Conservation (phyloP, 176 grass and related monocot species). For the Poa pratensis region DNA sequence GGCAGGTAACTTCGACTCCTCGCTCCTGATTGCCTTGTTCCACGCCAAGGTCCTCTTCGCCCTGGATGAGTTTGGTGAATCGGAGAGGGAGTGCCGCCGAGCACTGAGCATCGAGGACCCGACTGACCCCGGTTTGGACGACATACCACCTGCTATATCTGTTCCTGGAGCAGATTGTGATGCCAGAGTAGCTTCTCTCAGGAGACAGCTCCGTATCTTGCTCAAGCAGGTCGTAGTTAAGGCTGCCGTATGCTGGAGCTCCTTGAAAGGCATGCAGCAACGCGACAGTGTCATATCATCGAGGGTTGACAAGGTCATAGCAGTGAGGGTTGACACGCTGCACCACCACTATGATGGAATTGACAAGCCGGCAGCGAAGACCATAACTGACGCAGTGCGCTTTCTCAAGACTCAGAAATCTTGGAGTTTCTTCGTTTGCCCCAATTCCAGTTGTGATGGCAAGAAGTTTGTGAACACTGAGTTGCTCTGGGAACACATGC, state of each 20-base stretch:
- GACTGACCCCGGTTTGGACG: background rate
- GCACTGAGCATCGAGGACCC: background rate
- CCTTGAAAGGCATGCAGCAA: background rate
- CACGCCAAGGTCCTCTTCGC: slow-evolving; percentile 6
- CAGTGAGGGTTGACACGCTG: background rate
- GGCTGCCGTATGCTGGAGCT: background rate
- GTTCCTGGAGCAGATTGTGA: background rate
- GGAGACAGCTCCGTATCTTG: background rate
- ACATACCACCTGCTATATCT: slow-evolving; percentile 13
- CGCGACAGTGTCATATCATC: background rate
- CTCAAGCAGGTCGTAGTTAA: background rate
- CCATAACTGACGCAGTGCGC: background rate
- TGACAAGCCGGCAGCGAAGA: background rate
- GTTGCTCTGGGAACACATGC: background rate
- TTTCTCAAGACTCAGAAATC: background rate
- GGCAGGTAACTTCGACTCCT: background rate
- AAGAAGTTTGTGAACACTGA: background rate
- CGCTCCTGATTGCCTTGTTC: slow-evolving; percentile 16
- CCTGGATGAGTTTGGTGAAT: background rate
- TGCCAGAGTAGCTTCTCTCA: background rate
- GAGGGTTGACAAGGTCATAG: background rate
- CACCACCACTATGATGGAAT: background rate
- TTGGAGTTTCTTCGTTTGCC: slow-evolving; percentile 19
- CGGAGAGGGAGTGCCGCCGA: background rate
- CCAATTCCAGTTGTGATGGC: background rate